phyloP scores from a whole-genome alignment of 345 rosid species.

The Euclidium syriacum region DNA sequence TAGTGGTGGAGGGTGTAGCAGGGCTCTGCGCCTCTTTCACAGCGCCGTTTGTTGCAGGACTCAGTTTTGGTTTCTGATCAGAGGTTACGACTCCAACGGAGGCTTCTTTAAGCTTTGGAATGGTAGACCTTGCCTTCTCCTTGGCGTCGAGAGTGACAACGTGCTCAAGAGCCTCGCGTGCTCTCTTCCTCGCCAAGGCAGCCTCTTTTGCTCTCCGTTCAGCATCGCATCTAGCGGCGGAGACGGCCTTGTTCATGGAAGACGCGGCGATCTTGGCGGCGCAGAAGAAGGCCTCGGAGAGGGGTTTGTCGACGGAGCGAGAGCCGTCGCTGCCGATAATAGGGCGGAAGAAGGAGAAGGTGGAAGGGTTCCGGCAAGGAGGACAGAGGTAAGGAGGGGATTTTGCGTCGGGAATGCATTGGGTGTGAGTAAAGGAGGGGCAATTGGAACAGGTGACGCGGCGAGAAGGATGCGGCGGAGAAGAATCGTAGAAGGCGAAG shows the following conservation, averaged over 20 bases:
- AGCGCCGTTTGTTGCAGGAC: constrained; percentile 12
- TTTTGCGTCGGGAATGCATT: constrained; percentile 42
- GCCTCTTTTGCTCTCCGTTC: constrained; percentile 60
- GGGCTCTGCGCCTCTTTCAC: constrained; percentile 15
- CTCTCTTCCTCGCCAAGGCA: constrained; percentile 55
- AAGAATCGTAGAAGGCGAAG: constrained; percentile 50
- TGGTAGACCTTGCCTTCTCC: constrained; percentile 14
- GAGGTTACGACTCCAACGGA: constrained; percentile 14
- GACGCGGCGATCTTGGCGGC: constrained; percentile 53
- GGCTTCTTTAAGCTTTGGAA: constrained; percentile 12
- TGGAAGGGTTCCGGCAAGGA: constrained; percentile 41
- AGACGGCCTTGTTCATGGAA: constrained; percentile 54
- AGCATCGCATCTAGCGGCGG: constrained; percentile 35
- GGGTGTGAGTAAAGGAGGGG: constrained; percentile 52
- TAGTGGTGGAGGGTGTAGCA: background rate
- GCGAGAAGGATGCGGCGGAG: constrained; percentile 43
- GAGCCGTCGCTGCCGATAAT: background rate
- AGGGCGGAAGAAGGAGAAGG: constrained; percentile 40
- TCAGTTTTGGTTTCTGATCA: constrained; percentile 17
- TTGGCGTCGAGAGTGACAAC: constrained; percentile 13
- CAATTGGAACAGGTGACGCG: constrained; percentile 57
- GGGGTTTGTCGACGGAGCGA: constrained; percentile 32
- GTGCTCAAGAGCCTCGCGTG: constrained; percentile 61
- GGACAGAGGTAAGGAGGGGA: constrained; percentile 43
- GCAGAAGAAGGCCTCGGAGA: constrained; percentile 44